phyloP scores from a whole-genome alignment of 768 basidiomycete species.

The Steccherinum ochraceum region DNA sequence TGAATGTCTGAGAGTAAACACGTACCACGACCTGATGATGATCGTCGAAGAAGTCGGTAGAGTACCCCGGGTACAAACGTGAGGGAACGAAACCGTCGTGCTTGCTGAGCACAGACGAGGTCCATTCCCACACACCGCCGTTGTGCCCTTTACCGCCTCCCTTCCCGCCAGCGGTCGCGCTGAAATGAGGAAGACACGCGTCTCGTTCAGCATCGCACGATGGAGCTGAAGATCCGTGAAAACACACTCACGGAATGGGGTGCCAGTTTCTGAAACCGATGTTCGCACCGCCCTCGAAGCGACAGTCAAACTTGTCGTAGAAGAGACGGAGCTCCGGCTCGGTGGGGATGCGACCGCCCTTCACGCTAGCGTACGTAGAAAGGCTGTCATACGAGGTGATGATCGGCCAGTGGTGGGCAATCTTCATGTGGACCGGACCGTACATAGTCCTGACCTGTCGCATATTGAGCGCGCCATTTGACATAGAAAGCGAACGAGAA shows the following conservation, averaged over 20 bases:
- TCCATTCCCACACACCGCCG: conserved; percentile 99
- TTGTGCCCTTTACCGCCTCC: conserved; percentile 64
- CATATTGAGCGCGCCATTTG: not conserved
- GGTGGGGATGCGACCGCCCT: conserved; percentile 92
- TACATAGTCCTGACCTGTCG: conserved; percentile 76
- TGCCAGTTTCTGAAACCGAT: conserved; percentile 92
- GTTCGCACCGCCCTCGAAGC: conserved; percentile 76
- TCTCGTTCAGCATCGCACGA: not conserved
- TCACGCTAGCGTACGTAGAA: conserved; percentile 71
- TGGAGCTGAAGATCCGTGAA: not conserved
- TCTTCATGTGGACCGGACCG: conserved; percentile 71
- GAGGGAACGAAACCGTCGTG: conserved; percentile 75
- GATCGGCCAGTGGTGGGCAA: conserved; percentile 84
- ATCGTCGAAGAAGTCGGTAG: conserved; percentile 87
- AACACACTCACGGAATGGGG: conserved; percentile 70
- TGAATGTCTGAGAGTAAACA: conserved; percentile 12
- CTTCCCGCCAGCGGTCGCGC: conserved; percentile 61
- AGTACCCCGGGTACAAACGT: conserved; percentile 84
- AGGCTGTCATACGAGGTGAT: conserved; percentile 73
- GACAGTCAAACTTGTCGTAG: conserved; percentile 64
- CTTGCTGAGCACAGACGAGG: conserved; percentile 67
- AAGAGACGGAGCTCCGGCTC: conserved; percentile 83
- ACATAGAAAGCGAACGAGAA: not conserved
- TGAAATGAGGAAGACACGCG: conserved; percentile 24
- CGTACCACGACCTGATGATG: conserved; percentile 84